Conservation (phyloP, 202 grass and related monocot genomes). For the Brachypodium distachyon region DNA sequence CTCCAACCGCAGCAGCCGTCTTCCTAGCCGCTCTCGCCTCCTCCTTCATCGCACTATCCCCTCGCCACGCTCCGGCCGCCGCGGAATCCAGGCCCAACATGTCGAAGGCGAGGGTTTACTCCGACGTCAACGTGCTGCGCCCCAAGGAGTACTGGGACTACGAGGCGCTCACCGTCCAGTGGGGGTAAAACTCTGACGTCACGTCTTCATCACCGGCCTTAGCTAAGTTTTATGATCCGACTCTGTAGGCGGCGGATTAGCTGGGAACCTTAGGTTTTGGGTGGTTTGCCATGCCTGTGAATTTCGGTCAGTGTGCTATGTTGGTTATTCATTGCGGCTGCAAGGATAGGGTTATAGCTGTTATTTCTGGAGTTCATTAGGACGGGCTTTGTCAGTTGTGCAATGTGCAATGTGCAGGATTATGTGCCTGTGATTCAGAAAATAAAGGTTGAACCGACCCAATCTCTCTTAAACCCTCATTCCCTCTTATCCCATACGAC, state of each 20-base stretch:
- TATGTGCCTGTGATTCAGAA: background rate
- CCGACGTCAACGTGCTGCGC: conserved; percentile 60
- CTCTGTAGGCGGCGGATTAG: background rate
- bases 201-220: background rate
- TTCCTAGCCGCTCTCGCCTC: conserved; percentile 32
- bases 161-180: conserved; percentile 71
- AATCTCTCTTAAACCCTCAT: too few species aligned
- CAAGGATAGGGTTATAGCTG: background rate
- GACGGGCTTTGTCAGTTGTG: background rate
- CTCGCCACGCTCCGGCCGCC: background rate
- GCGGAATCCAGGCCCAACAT: conserved; percentile 27
- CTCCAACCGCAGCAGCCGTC: conserved; percentile 8
- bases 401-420: too few species aligned
- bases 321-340: background rate
- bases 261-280: background rate
- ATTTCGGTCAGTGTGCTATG: background rate
- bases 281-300: background rate
- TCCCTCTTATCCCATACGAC: too few species aligned
- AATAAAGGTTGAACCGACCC: background rate
- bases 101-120: conserved; percentile 60
- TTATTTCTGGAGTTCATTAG: background rate
- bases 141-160: conserved; percentile 88
- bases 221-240: background rate
- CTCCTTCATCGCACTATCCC: conserved; percentile 21
- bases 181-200: conserved; percentile 45